phyloP scores from a whole-genome alignment of 345 rosid species.

The Garcia nutans region DNA sequence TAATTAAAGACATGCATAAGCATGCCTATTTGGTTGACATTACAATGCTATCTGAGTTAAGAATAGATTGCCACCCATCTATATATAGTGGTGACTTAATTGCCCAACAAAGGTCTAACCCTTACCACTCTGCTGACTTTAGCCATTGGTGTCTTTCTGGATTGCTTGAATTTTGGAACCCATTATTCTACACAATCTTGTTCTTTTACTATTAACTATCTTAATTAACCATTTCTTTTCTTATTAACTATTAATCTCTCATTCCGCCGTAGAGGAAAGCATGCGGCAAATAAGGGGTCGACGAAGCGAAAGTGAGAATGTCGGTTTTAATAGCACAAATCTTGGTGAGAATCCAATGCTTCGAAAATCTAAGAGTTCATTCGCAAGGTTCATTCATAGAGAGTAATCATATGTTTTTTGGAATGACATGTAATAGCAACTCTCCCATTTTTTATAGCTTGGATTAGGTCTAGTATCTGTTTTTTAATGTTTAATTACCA shows the following conservation, averaged over 20 bases:
- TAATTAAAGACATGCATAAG: constrained; percentile 48
- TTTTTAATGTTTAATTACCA: not conserved
- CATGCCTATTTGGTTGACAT: constrained; percentile 75
- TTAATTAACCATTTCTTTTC: not conserved
- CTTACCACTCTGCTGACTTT: constrained; percentile 76
- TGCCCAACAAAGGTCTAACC: constrained; percentile 61
- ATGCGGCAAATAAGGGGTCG: no score
- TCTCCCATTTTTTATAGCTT: not conserved
- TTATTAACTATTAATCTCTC: not conserved
- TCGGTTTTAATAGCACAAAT: no score
- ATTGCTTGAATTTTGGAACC: constrained; percentile 93
- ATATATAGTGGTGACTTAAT: constrained; percentile 80
- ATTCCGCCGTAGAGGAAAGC: no score
- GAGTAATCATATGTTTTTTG: not conserved
- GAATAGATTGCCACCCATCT: constrained; percentile 94
- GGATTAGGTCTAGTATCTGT: not conserved
- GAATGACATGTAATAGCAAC: not conserved
- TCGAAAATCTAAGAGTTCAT: no score
- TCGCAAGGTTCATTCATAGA: no score
- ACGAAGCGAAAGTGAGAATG: no score
- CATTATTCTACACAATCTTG: constrained; percentile 61
- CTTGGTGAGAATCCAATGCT: no score
- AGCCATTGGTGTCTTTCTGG: constrained; percentile 99
- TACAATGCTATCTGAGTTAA: constrained; percentile 75
- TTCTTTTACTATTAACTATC: constrained; percentile 33